A percentile compares a stretch with the other conserved stretches of the same genome.
These are phyloP conservation scores for Penicillium bovifimosum DNA, from an alignment of 495 filamentous ascomycete species.

Conservation along the genomic window DNA sequence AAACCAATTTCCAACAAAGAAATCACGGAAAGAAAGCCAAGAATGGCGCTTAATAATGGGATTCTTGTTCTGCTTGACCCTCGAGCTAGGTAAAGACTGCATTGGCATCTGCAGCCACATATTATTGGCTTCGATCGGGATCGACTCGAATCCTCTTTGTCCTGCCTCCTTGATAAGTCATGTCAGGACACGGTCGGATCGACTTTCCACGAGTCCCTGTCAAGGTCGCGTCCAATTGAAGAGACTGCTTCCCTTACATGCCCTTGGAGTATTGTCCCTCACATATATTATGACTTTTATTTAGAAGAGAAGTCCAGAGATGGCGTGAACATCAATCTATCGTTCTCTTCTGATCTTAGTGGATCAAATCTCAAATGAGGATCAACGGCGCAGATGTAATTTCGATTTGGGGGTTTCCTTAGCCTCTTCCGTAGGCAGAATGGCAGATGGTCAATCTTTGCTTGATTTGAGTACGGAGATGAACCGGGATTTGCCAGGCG, in stretches of 20 bases:
- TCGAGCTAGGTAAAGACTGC: neutral
- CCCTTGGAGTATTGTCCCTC: too few species aligned
- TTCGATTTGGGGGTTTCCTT: neutral
- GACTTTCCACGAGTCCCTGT: too few species aligned
- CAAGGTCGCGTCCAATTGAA: too few species aligned
- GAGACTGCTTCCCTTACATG: too few species aligned
- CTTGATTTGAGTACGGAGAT: neutral
- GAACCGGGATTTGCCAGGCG: neutral
- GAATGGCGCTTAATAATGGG: neutral
- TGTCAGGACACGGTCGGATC: too few species aligned
- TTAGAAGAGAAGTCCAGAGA: too few species aligned
- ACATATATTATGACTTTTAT: too few species aligned
- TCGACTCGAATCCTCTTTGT: too few species aligned
- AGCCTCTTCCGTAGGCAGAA: neutral
- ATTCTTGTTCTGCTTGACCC: neutral
- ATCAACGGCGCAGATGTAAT: constrained; percentile 8
- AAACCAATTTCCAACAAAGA: constrained; percentile 3
- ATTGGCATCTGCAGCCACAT: constrained; percentile 3
- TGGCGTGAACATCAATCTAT: too few species aligned
- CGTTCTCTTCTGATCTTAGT: too few species aligned
- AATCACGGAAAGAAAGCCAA: neutral
- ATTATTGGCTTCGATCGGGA: neutral
- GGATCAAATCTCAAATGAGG: constrained; percentile 5
- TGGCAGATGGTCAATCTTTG: neutral
- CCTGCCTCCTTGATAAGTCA: too few species aligned